Percentiles rank a stretch among this genome's conserved stretches.
phyloP scores from a whole-genome alignment of 2,329 filamentous ascomycete species.

The Verticillium zaregamsianum region DNA sequence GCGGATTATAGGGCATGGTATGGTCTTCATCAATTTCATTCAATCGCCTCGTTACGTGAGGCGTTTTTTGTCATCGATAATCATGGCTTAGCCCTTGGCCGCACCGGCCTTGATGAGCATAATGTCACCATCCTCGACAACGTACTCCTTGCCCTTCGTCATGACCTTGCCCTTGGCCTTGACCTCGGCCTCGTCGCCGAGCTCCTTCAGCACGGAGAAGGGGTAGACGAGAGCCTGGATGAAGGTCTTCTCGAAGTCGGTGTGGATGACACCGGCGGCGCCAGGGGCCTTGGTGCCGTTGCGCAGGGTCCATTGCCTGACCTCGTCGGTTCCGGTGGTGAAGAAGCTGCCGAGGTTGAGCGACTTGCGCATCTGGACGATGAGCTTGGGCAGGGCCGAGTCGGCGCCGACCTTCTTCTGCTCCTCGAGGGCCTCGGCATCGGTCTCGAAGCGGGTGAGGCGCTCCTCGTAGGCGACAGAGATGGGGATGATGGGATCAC shows the following conservation, averaged over 20 bases:
- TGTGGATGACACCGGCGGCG: constrained; percentile 96
- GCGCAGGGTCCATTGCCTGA: constrained; percentile 96
- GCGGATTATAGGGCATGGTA: too few species aligned
- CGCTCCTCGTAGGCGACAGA: constrained; percentile 93
- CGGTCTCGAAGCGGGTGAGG: constrained; percentile 72
- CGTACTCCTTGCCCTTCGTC: constrained; percentile 98
- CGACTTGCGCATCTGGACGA: constrained; percentile 87
- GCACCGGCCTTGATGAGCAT: constrained; percentile 88
- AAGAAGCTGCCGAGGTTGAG: constrained; percentile 94
- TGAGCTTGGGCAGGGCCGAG: constrained; percentile 86
- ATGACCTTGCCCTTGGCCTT: constrained; percentile 94
- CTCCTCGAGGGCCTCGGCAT: constrained; percentile 76
- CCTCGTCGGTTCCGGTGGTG: constrained; percentile 92
- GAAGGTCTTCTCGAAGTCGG: constrained; percentile 99
- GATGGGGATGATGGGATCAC: constrained; percentile 88
- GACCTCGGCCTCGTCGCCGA: constrained; percentile 82
- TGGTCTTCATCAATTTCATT: constrained; percentile 2
- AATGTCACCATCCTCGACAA: constrained; percentile 77
- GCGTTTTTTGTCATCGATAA: constrained; percentile 9
- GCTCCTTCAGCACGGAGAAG: constrained; percentile 74
- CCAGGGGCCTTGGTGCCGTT: constrained; percentile 96
- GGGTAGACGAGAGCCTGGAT: constrained; percentile 97
- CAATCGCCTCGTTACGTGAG: not conserved
- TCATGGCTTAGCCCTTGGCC: constrained; percentile 57
- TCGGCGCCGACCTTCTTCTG: constrained; percentile 84